phyloP scores from a whole-genome alignment of 768 basidiomycete species.

The Lactarius evosmus region DNA sequence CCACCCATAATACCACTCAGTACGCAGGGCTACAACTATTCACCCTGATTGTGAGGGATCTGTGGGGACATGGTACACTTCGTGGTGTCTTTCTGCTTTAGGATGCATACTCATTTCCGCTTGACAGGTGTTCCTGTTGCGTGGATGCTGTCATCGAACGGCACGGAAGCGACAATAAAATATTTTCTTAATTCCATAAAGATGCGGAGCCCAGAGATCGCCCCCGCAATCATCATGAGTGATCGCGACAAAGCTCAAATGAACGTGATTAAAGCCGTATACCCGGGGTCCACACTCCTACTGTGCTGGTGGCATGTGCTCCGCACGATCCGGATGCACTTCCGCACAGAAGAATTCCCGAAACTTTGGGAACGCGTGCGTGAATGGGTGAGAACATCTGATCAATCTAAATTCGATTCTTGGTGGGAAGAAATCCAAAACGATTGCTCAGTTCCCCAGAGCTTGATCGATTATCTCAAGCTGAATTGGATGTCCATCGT shows the following conservation, averaged over 20 bases:
- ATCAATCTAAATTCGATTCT: not conserved
- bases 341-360: not conserved
- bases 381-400: not conserved
- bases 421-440: no score
- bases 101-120: not conserved
- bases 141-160: no score
- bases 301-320: constrained; percentile 17
- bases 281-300: not conserved
- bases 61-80: constrained; percentile 10
- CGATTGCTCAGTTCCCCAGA: no score
- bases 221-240: constrained; percentile 3
- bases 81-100: not conserved
- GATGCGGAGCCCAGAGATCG: not conserved
- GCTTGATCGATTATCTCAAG: no score
- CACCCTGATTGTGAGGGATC: not conserved
- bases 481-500: not conserved
- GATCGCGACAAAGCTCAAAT: no score
- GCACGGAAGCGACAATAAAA: not conserved
- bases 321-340: not conserved
- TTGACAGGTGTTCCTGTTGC: no score
- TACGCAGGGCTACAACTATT: no score
- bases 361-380: constrained; percentile 3
- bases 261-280: constrained; percentile 9
- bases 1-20: not conserved
- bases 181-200: not conserved